Evolutionary conservation across 768 basidiomycete species (phyloP), one percentile per base, ranked within the genome.

Genomic region (Panaeolus papilionaceus): DNA sequence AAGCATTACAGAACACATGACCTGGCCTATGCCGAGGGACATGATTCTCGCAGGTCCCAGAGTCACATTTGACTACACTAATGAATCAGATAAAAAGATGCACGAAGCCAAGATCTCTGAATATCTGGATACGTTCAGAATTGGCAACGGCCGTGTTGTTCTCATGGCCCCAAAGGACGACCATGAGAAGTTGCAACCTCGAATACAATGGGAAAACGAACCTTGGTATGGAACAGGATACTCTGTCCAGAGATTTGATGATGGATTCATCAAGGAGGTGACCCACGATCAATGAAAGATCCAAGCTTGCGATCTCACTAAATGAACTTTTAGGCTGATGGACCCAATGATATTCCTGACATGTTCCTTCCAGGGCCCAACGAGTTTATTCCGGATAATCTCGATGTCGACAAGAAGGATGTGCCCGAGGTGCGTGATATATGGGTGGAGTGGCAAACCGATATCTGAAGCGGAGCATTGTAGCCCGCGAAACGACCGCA

Each of bases 141-240:
- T 92, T 62, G 78, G 85, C 64, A 83, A 87, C 67, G 86, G 90
- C 61, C 83, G 93, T 23, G 87, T 90, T 23, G 88, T 92, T 28
- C 77, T 99, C 45, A 94, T 94, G 86, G 90, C 90, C n/a, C 88
- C 88, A 75, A 87, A 85, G 49, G 86, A 89, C 68, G 90, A 89
- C 45, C 80, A 92, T 64, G 76, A 79, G 28, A 87, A 84, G 67
- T 67, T 85, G 38, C 80, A 81, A 14, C 75, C 83, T 18, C 77
- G 79, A 42, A 71, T 78, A 10, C 67, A 73, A 14, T 95, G 94
- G 94, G 74, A 85, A 70, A 88, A 85, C 51, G 98, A 99, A 79
- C 90, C 91, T 49, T 95, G 95, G 89, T 99, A 99, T 77, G 94
- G 92, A 4, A 98, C 98, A 2, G 85, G 88, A 69, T 98, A 96